Percentiles rank a stretch among this genome's conserved stretches.
phyloP scores from a whole-genome alignment of 2,329 filamentous ascomycete genomes.

The Scedosporium dehoogii region DNA sequence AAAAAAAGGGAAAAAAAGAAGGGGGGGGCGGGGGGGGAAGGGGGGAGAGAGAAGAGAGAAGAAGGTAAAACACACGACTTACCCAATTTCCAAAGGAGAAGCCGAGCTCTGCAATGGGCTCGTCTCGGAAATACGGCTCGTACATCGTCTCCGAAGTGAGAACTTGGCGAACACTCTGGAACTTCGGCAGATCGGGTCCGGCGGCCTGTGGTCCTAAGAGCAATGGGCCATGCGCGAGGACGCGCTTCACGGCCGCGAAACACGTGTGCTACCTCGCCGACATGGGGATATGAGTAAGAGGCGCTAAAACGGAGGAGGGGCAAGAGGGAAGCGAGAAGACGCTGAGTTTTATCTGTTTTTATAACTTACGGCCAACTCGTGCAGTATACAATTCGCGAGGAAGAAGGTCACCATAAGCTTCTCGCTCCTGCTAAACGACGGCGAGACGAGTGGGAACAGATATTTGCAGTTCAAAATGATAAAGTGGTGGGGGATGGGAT shows the following conservation, averaged over 20 bases:
- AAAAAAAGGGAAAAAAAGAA: no score
- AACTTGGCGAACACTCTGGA: no score
- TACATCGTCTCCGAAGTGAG: neutral
- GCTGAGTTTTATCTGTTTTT: no score
- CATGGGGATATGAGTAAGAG: constrained; percentile 5
- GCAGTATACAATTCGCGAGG: constrained; percentile 15
- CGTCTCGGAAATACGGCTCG: constrained; percentile 17
- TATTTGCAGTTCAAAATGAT: constrained; percentile 11
- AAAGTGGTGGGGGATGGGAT: neutral
- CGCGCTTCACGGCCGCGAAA: no score
- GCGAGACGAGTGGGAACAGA: constrained; percentile 16
- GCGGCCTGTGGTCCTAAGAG: no score
- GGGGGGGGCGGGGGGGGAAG: no score
- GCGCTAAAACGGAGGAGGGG: neutral
- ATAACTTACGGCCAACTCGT: constrained; percentile 19
- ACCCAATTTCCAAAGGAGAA: constrained; percentile 16
- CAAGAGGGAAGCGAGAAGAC: no score
- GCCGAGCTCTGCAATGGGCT: constrained; percentile 14
- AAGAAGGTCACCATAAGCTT: constrained; percentile 14
- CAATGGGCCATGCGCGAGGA: no score
- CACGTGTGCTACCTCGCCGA: no score
- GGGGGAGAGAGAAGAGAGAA: neutral
- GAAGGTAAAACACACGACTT: neutral
- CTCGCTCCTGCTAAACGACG: constrained; percentile 16
- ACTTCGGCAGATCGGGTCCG: no score